Evolutionary conservation across 225 moss, liverwort and hornwort genomes (phyloP), one percentile per base, ranked within the genome.

Genomic region (Antitrichia curtipendula): DNA sequence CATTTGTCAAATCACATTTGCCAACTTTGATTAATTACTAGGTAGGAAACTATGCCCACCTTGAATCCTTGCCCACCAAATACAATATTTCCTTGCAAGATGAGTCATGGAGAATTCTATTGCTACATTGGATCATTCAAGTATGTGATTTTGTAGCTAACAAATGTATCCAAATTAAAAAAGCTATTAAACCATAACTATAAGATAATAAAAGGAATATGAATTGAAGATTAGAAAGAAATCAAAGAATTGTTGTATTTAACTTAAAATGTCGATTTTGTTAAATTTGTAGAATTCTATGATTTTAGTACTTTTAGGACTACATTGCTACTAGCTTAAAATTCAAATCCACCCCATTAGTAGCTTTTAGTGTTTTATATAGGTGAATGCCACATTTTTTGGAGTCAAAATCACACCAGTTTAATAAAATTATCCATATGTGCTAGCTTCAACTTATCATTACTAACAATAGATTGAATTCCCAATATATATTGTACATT

Each of bases 1-100:
- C 12, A 66, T n/a, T 38, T 36, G 1, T n/a, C n/a, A 21, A 65
- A 21, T 20, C 3, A 12, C 12, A n/a, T 20, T n/a, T n/a, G 9
- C 6, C 20, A 65, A 21, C 12, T 65, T 65, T 7, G 12, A 66
- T 4, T n/a, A 36, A 20, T 36, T 36, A 20, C 22, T n/a, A 12
- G 68, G 13, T 4, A 40, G 23, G 23, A 68, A 23, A 38, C n/a
- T n/a, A n/a, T 40, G 6, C 7, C 7, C 0, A 23, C 1, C 38
- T 1, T 13, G 0, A n/a, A 21, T 66, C 20, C 1, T 66, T n/a
- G n/a, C 0, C 21, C 2, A 21, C 3, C 1, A 0, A 12, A 21
- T 12, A 65, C 2, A 65, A 36, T 65, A 20, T 36, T 65, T 9
- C 22, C 2, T 68, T 22, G 22, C 3, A 38, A n/a, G 21, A 10